A percentile compares a stretch with the other conserved stretches of the same genome.
These are phyloP conservation scores for Trametes elegans DNA, from an alignment of 768 basidiomycete genomes.

Conservation along the genomic window DNA sequence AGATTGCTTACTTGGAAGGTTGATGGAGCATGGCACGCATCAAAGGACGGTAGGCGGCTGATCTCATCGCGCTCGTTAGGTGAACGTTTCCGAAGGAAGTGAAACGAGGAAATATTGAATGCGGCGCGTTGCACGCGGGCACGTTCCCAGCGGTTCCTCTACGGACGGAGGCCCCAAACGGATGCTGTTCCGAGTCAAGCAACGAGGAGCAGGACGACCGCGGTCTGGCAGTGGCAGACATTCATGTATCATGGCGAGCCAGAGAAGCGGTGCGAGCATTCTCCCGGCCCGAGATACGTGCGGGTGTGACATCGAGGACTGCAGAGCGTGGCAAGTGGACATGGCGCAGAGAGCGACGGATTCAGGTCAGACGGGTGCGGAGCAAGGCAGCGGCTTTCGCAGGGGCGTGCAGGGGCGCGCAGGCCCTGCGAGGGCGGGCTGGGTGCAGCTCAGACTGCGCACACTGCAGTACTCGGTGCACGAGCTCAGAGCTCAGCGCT, in stretches of 20 bases:
- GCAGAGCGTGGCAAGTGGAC: no score
- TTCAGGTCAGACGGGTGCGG: no score
- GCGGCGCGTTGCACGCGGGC: not conserved
- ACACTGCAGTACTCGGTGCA: no score
- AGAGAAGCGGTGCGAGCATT: constrained; percentile 7
- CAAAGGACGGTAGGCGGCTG: constrained; percentile 13
- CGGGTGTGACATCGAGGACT: constrained; percentile 9
- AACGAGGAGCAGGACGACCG: not conserved
- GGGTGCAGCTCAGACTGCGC: no score
- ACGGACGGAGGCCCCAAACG: not conserved
- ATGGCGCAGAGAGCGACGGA: no score
- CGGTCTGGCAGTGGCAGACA: constrained; percentile 7
- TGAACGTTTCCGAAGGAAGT: not conserved
- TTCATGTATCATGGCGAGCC: constrained; percentile 10
- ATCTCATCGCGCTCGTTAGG: constrained; percentile 7
- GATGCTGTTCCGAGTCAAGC: constrained; percentile 6
- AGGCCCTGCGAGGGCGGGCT: not conserved
- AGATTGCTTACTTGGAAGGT: constrained; percentile 18
- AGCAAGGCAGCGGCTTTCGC: no score
- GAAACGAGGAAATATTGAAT: constrained; percentile 1
- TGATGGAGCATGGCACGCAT: constrained; percentile 17
- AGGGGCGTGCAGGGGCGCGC: not conserved
- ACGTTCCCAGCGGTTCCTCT: not conserved
- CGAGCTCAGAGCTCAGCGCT: no score
- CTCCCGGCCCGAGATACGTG: not conserved